Evolutionary conservation across 78 protist genomes (phyloP).

Genomic region (Mastigamoeba balamuthi): DNA sequence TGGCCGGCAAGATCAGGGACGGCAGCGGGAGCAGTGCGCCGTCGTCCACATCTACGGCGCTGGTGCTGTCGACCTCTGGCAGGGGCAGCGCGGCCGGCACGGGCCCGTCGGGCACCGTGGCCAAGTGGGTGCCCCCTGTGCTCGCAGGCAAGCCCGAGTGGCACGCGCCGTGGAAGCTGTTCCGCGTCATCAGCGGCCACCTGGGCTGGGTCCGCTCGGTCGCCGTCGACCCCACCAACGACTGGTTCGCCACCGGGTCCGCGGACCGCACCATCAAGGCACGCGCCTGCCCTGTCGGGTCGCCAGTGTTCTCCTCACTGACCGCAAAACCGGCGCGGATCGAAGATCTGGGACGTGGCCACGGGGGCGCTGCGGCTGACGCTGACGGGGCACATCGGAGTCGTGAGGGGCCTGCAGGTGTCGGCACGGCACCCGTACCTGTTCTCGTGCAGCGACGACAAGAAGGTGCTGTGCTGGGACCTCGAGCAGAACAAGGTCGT

Average conservation of each 20-base stretch:
- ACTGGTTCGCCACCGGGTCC: slow-evolving; percentile 95
- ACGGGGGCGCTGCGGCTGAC: slow-evolving; percentile 84
- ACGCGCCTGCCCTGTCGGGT: background rate
- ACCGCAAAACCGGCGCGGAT: background rate
- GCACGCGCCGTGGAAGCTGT: slow-evolving; percentile 68
- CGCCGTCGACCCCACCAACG: slow-evolving; percentile 89
- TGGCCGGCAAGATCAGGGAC: no score
- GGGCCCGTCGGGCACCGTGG: no score
- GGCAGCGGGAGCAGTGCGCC: no score
- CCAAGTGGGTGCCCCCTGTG: no score
- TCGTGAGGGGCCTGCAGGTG: slow-evolving; percentile 67
- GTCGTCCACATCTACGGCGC: no score
- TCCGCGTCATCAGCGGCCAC: slow-evolving; percentile 55
- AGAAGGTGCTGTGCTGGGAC: slow-evolving; percentile 94
- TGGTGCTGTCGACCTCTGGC: no score
- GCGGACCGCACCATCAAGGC: slow-evolving; percentile 90
- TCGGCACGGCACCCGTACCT: slow-evolving; percentile 85
- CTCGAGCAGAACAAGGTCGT: slow-evolving; percentile 78
- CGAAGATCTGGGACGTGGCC: slow-evolving; percentile 88
- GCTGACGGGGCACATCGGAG: slow-evolving; percentile 86
- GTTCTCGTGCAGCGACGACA: slow-evolving; percentile 95
- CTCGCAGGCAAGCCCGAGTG: slow-evolving; percentile 54
- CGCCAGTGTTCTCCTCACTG: background rate
- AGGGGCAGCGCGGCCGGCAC: no score
- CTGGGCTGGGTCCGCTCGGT: slow-evolving; percentile 70